A percentile compares a stretch with the other conserved stretches of the same genome.
These are phyloP conservation scores for Amylocarpus encephaloides DNA, from an alignment of 2,329 filamentous ascomycete species.

Conservation along the genomic window DNA sequence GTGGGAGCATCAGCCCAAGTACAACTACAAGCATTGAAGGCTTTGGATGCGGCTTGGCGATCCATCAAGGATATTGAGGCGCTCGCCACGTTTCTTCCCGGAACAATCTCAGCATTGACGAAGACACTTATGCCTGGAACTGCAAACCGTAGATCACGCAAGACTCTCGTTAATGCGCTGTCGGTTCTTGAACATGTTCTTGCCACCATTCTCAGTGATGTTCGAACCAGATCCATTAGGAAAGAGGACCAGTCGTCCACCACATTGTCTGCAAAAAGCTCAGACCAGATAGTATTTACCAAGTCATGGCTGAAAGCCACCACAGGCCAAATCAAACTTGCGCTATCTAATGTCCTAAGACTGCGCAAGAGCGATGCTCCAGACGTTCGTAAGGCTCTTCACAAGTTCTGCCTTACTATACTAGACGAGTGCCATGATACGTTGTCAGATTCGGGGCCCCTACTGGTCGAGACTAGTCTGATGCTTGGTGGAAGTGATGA, in stretches of 20 bases:
- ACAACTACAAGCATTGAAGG: slow-evolving; percentile 62
- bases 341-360: slow-evolving; percentile 70
- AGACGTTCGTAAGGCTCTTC: slow-evolving; percentile 62
- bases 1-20: slow-evolving; percentile 60
- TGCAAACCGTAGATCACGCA: slow-evolving; percentile 51
- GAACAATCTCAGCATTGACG: slow-evolving; percentile 74
- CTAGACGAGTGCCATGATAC: slow-evolving; percentile 74
- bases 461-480: slow-evolving; percentile 78
- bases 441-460: slow-evolving; percentile 58
- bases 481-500: slow-evolving; percentile 53
- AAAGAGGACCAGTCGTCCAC: slow-evolving; percentile 8
- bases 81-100: slow-evolving; percentile 79
- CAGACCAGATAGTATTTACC: slow-evolving; percentile 35
- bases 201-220: slow-evolving; percentile 50
- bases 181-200: slow-evolving; percentile 50
- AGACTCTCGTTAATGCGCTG: slow-evolving; percentile 58
- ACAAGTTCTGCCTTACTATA: slow-evolving; percentile 65
- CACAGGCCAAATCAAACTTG: slow-evolving; percentile 72
- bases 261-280: slow-evolving; percentile 23
- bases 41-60: slow-evolving; percentile 55
- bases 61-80: slow-evolving; percentile 67
- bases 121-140: slow-evolving; percentile 64
- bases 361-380: slow-evolving; percentile 63
- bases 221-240: slow-evolving; percentile 42
- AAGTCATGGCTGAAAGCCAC: slow-evolving; percentile 74